phyloP scores from a whole-genome alignment of 768 basidiomycete genomes.

The Astraeus odoratus region DNA sequence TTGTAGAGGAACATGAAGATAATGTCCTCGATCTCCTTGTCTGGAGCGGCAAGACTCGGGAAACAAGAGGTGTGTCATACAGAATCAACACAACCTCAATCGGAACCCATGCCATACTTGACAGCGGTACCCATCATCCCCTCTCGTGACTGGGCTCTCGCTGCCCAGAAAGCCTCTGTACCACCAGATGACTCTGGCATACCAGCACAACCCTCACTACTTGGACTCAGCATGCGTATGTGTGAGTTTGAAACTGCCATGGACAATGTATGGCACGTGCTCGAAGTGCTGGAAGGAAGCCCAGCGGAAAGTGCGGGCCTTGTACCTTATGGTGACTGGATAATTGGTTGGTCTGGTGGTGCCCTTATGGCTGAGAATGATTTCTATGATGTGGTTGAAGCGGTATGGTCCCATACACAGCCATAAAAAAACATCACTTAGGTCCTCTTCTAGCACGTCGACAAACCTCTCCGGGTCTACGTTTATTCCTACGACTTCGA shows the following conservation, averaged over 20 bases:
- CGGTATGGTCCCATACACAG: slow-evolving; percentile 42
- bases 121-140: slow-evolving; percentile 81
- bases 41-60: slow-evolving; percentile 77
- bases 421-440: slow-evolving; percentile 2
- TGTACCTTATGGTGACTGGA: slow-evolving; percentile 81
- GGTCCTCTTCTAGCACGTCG: slow-evolving; percentile 62
- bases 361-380: slow-evolving; percentile 87
- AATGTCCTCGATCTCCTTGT: slow-evolving; percentile 62
- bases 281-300: slow-evolving; percentile 93
- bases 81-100: neutral
- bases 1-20: slow-evolving; percentile 79
- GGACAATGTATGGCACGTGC: slow-evolving; percentile 96
- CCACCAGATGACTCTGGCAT: slow-evolving; percentile 34
- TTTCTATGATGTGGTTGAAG: slow-evolving; percentile 94
- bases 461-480: slow-evolving; percentile 89
- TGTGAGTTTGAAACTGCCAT: slow-evolving; percentile 85
- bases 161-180: slow-evolving; percentile 29
- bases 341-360: slow-evolving; percentile 92
- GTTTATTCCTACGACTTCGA: slow-evolving; percentile 98
- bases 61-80: slow-evolving; percentile 52
- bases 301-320: slow-evolving; percentile 96
- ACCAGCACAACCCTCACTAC: slow-evolving; percentile 71
- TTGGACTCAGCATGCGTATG: slow-evolving; percentile 90
- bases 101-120: neutral
- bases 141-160: slow-evolving; percentile 74